Evolutionary conservation across 192 early-diverging fungal species (phyloP), one percentile per base, ranked within the genome.

Genomic region (Coemansia sp.): DNA sequence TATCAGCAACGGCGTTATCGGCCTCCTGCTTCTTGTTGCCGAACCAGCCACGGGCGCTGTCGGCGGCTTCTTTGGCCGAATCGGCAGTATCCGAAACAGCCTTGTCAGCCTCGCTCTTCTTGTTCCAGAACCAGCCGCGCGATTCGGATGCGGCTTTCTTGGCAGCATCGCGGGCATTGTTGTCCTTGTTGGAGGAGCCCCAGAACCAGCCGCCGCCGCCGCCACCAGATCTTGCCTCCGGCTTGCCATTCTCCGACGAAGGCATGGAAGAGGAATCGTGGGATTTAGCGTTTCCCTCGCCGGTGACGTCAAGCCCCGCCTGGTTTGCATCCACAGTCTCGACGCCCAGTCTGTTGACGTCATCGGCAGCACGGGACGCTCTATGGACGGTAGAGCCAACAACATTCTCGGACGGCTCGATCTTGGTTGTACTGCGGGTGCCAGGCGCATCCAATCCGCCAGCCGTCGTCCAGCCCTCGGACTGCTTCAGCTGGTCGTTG

Each of bases 121-220:
- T 72, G 70, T 20, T 66, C 75, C 76, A 66, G 63, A 72, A 72
- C 76, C 76, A 77, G 44, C 70, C 70, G 22, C 66, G 69, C 14
- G 75, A 51, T 13, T 63, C 56, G n/a, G 68, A 61, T 5, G 69
- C 75, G 1, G 64, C 55, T n/a, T 65, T 32, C 48, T 65, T 63
- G 42, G 54, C 65, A 42, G 20, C 51, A 54, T 67, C 41, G 22
- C 40, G 19, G 14, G 56, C 37, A 40, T 64, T 44, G 12, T 7
- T n/a, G 11, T 42, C 46, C 16, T 17, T 45, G 14, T 64, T 12
- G 17, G 51, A 54, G 10, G 51, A 54, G 7, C 51, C 51, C 51
- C 51, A 54, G 51, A 54, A 54, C 51, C 51, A 54, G 19, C 51
- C 22, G 10, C 51, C 20, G 22, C 19, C 25, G 20, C 44, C 44